Conservation (phyloP, 2,329 filamentous ascomycete genomes). For the Arthrobotrys pseudoclavata region DNA sequence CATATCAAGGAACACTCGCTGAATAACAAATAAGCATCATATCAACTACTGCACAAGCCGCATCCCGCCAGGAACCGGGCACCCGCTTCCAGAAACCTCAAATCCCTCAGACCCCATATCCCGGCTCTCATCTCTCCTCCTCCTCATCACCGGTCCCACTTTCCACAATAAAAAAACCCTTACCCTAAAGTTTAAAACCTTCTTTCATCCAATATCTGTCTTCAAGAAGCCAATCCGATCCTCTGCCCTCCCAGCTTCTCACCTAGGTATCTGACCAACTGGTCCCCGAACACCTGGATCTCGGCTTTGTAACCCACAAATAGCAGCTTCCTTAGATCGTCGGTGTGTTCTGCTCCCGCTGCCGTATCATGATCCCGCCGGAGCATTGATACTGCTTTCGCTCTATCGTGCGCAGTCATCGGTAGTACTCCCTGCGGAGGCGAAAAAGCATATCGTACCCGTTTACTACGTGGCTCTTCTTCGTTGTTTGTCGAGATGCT, state of each 20-base stretch:
- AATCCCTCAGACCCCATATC: constrained; percentile 50
- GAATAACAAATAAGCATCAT: constrained; percentile 22
- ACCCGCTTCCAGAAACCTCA: constrained; percentile 40
- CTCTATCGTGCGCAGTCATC: constrained; percentile 48
- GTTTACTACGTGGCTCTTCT: constrained; percentile 34
- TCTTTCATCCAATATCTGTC: constrained; percentile 33
- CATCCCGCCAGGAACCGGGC: constrained; percentile 26
- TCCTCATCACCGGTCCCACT: constrained; percentile 2
- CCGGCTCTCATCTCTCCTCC: constrained; percentile 10
- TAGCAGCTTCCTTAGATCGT: constrained; percentile 47
- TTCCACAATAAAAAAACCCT: constrained; percentile 7
- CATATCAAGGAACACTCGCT: constrained; percentile 4
- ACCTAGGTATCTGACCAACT: constrained; percentile 49
- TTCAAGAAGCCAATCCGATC: constrained; percentile 22
- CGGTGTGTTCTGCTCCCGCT: constrained; percentile 13
- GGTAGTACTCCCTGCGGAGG: constrained; percentile 37
- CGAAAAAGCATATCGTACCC: constrained; percentile 24
- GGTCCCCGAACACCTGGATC: constrained; percentile 56
- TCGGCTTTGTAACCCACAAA: constrained; percentile 59
- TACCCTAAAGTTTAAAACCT: neutral
- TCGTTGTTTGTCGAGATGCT: neutral
- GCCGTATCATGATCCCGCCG: constrained; percentile 15
- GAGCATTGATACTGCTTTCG: constrained; percentile 55
- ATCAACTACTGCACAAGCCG: constrained; percentile 29
- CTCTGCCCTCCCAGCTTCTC: constrained; percentile 44